Evolutionary conservation across 306 rosid species (phyloP).

Genomic region (Vigna trinervia): DNA sequence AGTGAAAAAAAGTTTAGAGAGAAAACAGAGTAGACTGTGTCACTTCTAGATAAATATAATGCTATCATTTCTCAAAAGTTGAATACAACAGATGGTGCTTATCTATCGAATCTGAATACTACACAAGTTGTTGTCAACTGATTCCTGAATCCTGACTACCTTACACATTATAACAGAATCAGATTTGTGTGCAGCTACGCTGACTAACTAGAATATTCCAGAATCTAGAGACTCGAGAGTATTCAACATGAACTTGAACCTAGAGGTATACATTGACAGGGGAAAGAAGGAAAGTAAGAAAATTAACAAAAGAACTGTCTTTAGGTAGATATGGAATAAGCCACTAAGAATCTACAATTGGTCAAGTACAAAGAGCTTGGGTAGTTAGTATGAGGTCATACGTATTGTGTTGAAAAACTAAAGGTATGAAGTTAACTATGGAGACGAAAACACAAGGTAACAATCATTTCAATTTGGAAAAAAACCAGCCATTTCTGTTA

Average conservation of each 20-base stretch:
- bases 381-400: too few species aligned
- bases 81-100: slow-evolving; percentile 2
- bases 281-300: too few species aligned
- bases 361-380: not conserved
- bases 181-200: not conserved
- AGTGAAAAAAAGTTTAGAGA: not conserved
- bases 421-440: not conserved
- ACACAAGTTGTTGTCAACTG: slow-evolving; percentile 8
- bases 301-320: slow-evolving; percentile 4
- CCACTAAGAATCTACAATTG: not conserved
- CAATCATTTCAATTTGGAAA: slow-evolving; percentile 16
- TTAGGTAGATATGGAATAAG: not conserved
- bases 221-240: not conserved
- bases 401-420: not conserved
- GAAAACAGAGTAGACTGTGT: not conserved
- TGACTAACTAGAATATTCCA: not conserved
- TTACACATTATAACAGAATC: not conserved
- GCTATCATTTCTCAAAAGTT: slow-evolving; percentile 18
- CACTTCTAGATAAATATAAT: not conserved
- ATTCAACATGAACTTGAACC: not conserved
- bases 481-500: slow-evolving; percentile 13
- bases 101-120: not conserved
- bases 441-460: slow-evolving; percentile 24
- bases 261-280: not conserved
- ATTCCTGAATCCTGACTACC: not conserved